These are phyloP conservation scores for Corymbia maculata DNA, from an alignment of 345 rosid genomes.

Conservation along the genomic window DNA sequence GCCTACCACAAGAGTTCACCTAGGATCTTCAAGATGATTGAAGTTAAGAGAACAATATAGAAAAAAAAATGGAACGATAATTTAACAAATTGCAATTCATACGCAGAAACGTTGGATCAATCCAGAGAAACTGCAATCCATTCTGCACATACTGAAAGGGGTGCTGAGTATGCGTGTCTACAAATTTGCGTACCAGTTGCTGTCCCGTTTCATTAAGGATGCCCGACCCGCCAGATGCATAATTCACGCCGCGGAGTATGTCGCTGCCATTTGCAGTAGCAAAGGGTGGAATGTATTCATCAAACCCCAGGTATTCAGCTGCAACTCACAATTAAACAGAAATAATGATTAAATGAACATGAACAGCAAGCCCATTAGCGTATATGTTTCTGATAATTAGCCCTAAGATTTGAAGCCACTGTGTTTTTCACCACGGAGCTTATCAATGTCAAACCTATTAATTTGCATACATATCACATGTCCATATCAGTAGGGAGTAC, in stretches of 20 bases:
- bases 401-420: neutral
- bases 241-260: constrained; percentile 30
- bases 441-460: neutral
- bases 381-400: neutral
- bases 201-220: constrained; percentile 29
- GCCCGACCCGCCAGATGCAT: constrained; percentile 41
- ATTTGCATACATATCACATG: neutral
- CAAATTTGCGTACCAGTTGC: neutral
- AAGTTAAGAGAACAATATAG: neutral
- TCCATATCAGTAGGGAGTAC: neutral
- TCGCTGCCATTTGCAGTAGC: neutral
- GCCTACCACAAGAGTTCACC: neutral
- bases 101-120: neutral
- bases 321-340: neutral
- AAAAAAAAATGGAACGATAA: neutral
- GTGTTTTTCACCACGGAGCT: neutral
- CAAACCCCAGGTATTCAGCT: constrained; percentile 30
- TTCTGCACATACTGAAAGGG: neutral
- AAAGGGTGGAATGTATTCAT: constrained; percentile 22
- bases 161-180: neutral
- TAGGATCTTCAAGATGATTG: neutral
- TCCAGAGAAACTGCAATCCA: neutral
- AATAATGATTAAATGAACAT: neutral
- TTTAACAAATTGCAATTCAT: neutral
- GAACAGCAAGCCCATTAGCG: neutral